Evolutionary conservation across 352 stramenopile genomes (phyloP).

Genomic region (Phytopythium kandeliae): DNA sequence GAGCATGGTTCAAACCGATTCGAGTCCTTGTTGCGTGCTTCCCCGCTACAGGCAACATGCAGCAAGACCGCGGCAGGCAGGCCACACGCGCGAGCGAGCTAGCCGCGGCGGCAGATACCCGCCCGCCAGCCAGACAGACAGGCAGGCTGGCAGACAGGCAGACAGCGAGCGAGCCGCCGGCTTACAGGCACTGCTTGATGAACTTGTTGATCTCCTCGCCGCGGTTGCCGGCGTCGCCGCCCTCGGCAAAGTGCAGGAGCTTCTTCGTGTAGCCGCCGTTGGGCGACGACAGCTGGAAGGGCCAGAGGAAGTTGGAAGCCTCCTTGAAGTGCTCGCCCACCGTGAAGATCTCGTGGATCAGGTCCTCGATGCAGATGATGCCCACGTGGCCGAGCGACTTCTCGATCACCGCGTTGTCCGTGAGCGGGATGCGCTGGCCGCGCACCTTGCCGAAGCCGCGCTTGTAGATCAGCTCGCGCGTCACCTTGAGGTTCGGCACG

Average conservation of each 20-base stretch:
- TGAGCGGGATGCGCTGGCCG: conserved; percentile 97
- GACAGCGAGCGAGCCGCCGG: too few species aligned
- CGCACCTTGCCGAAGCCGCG: conserved; percentile 98
- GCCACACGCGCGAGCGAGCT: not conserved
- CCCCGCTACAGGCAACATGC: conserved; percentile 8
- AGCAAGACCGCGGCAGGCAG: conserved; percentile 1
- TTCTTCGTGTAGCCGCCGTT: conserved; percentile 95
- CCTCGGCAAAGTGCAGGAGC: conserved; percentile 92
- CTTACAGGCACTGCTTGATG: conserved; percentile 93
- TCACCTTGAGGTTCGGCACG: conserved; percentile 97
- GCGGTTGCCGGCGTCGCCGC: conserved; percentile 91
- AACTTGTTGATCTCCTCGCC: conserved; percentile 93
- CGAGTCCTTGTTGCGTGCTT: conserved; percentile 5
- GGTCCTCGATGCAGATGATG: conserved; percentile 98
- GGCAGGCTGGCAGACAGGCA: too few species aligned
- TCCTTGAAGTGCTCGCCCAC: conserved; percentile 99
- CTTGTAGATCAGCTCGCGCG: conserved; percentile 99
- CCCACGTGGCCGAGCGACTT: conserved; percentile 92
- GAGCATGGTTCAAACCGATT: conserved; percentile 39
- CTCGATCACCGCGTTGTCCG: conserved; percentile 96
- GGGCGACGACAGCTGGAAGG: conserved; percentile 98
- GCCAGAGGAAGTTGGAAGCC: conserved; percentile 99
- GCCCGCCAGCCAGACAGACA: too few species aligned
- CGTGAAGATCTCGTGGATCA: conserved; percentile 99
- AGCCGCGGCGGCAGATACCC: too few species aligned